Percentiles rank a stretch among this genome's conserved stretches.
Evolutionary conservation across 73 alveolate species (phyloP).

Genomic region (Tetrahymena malaccensis): DNA sequence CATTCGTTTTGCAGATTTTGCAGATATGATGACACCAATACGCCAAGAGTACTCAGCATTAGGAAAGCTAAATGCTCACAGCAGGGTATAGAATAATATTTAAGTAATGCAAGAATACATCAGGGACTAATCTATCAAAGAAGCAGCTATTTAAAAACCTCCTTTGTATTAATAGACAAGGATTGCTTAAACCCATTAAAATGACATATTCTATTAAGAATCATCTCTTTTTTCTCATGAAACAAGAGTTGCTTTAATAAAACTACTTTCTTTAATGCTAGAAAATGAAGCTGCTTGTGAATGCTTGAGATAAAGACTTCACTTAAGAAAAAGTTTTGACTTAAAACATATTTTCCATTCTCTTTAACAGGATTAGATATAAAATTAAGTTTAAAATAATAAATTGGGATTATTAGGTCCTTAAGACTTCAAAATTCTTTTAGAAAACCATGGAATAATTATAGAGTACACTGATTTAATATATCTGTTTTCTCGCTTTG

Average conservation of each 20-base stretch:
- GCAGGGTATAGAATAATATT: neutral
- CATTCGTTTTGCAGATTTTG: conserved; percentile 19
- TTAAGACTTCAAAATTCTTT: neutral
- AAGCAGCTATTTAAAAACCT: neutral
- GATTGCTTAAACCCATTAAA: neutral
- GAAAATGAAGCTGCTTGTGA: neutral
- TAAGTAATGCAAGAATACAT: neutral
- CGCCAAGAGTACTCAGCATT: neutral
- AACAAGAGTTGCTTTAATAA: neutral
- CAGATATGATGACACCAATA: conserved; percentile 14
- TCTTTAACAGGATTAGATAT: neutral
- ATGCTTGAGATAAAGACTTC: neutral
- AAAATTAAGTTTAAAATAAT: neutral
- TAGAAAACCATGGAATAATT: neutral
- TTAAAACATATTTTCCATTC: neutral
- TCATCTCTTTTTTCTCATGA: neutral
- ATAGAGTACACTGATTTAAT: neutral
- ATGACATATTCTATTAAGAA: neutral
- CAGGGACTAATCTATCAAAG: neutral
- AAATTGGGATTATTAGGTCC: neutral
- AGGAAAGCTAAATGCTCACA: neutral
- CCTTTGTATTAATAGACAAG: neutral
- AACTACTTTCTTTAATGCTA: neutral
- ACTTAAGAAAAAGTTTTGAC: neutral
- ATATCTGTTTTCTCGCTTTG: neutral